Conservation (phyloP, 108 stramenopile species). For the Cyclostephanos invisitatus region DNA sequence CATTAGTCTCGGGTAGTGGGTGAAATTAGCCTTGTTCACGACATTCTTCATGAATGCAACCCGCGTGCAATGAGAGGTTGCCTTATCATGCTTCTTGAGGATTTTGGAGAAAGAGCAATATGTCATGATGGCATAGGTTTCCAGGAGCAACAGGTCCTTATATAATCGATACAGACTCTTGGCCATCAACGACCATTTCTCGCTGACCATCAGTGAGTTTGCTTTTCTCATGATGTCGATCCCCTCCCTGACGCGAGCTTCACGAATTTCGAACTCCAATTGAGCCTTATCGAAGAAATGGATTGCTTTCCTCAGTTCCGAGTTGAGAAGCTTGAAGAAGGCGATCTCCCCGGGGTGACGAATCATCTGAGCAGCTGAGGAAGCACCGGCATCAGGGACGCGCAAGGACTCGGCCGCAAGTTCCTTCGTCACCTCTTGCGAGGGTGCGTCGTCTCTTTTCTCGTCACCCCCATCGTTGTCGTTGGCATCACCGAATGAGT, state of each 20-base stretch:
- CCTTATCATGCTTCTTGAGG: slow-evolving; percentile 99
- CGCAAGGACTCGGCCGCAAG: slow-evolving; percentile 4
- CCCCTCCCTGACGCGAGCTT: slow-evolving; percentile 85
- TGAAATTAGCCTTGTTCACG: slow-evolving; percentile 87
- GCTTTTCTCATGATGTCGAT: slow-evolving; percentile 78
- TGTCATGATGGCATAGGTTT: slow-evolving; percentile 98
- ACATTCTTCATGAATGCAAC: slow-evolving; percentile 85
- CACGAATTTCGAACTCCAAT: slow-evolving; percentile 80
- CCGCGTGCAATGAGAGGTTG: slow-evolving; percentile 83
- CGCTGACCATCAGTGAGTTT: slow-evolving; percentile 78
- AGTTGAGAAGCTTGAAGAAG: slow-evolving; percentile 88
- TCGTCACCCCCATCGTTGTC: slow-evolving; percentile 8
- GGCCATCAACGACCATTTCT: slow-evolving; percentile 82
- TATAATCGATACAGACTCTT: slow-evolving; percentile 89
- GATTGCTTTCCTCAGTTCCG: slow-evolving; percentile 87
- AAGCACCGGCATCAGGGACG: slow-evolving; percentile 13
- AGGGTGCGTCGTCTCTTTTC: slow-evolving; percentile 2
- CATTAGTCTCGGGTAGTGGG: slow-evolving; percentile 71
- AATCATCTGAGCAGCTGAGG: slow-evolving; percentile 33
- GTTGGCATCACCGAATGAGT: neutral
- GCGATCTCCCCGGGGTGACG: slow-evolving; percentile 77
- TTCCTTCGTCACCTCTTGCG: slow-evolving; percentile 25
- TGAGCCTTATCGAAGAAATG: slow-evolving; percentile 86
- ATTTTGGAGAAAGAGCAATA: slow-evolving; percentile 97
- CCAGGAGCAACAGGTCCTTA: slow-evolving; percentile 94